Base-by-base conservation (phyloP, 352 stramenopile genomes). In the Pythium phragmitis region DNA sequence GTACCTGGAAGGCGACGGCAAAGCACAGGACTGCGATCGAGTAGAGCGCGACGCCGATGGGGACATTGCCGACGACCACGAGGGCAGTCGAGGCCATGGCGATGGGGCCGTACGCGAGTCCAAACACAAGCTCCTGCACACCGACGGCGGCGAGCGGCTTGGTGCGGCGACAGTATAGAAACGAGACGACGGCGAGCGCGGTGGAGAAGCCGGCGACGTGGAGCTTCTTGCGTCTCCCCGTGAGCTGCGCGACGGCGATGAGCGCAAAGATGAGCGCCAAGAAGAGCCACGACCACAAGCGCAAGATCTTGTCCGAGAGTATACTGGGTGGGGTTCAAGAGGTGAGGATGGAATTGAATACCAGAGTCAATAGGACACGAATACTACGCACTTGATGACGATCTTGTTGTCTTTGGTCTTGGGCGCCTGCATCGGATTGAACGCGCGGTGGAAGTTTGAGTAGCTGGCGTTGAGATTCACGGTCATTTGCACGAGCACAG, bases 381-480 rank as follows among this genome's bases (percentile, higher is more conserved):
- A 12, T 9, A 46, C 1, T 19, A 34, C 23, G 7, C 12, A 52
- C 80, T 92, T 92, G 63, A 92, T 82, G 36, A 89, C 70, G 55
- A 90, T 85, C 26, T 74, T 67, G 60, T 85, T 69, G 63, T 87
- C 62, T 19, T 50, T 66, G 23, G 60, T 52, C 23, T 34, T 69
- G 72, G 28, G 64, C 57, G 62, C 65, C n/a, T 65, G 63, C 51
- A 73, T 57, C 3, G 75, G 72, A 45, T 78, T 65, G 43, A 93
- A 74, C 3, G 79, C 67, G 23, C 82, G 80, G 37, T 88, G 82
- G 59, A 91, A 90, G 3, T 82, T 89, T 72, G 69, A 76, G 73
- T 91, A 91, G 30, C 91, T 71, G 3, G 61, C 67, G 63, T 85
- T 93, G 56, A 93, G 70, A 39, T 93, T 93, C 14, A 74, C 78